Percentiles rank a stretch among this genome's conserved stretches.
phyloP scores from a whole-genome alignment of 768 basidiomycete species.

The Rhodotorula sphaerocarpa region DNA sequence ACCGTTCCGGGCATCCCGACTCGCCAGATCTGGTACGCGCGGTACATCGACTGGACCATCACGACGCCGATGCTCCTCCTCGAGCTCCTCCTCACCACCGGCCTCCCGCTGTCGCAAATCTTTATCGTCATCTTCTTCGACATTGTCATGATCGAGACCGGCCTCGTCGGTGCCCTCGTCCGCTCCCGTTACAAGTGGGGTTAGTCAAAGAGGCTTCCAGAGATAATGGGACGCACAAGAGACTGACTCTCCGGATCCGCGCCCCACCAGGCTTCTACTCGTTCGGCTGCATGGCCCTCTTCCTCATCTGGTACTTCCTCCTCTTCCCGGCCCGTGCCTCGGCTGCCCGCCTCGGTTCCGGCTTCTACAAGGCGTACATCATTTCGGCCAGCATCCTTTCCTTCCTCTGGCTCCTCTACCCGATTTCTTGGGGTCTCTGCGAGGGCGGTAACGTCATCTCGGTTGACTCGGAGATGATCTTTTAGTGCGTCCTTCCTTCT shows the following conservation, averaged over 20 bases:
- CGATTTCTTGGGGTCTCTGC: slow-evolving; percentile 54
- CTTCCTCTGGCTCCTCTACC: slow-evolving; percentile 56
- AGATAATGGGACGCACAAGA: background rate
- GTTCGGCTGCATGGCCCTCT: slow-evolving; percentile 49
- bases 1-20: slow-evolving; percentile 23
- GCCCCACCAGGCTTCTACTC: slow-evolving; percentile 46
- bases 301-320: slow-evolving; percentile 51
- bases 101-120: slow-evolving; percentile 50
- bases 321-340: slow-evolving; percentile 38
- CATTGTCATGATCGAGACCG: slow-evolving; percentile 48
- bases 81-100: slow-evolving; percentile 49
- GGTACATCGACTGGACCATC: slow-evolving; percentile 47
- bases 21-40: slow-evolving; percentile 48
- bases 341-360: slow-evolving; percentile 38
- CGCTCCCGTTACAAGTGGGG: slow-evolving; percentile 53
- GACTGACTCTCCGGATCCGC: background rate
- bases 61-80: slow-evolving; percentile 53
- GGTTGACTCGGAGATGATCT: slow-evolving; percentile 52
- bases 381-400: slow-evolving; percentile 48
- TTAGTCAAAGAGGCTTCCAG: background rate
- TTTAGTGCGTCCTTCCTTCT: background rate
- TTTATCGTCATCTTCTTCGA: slow-evolving; percentile 48
- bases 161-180: slow-evolving; percentile 53
- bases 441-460: slow-evolving; percentile 51
- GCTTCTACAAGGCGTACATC: slow-evolving; percentile 38